Percentiles rank a stretch among this genome's conserved stretches.
Evolutionary conservation across 768 basidiomycete species (phyloP).

Genomic region (Podaxis sp.): DNA sequence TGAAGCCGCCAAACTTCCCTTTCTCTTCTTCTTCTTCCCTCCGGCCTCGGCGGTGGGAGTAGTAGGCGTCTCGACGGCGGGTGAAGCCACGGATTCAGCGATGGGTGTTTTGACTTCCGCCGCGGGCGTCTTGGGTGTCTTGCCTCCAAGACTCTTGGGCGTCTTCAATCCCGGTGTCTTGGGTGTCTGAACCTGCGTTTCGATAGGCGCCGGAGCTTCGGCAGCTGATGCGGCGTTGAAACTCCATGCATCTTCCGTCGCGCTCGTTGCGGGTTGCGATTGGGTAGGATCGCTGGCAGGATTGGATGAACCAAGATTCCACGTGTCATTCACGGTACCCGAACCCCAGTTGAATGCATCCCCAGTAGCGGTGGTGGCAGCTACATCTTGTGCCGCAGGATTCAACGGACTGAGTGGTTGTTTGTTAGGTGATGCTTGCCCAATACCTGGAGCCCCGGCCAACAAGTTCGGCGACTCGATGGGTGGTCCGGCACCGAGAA

Average conservation of each 20-base stretch:
- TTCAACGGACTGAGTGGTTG: slow-evolving; percentile 28
- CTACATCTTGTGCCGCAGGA: slow-evolving; percentile 22
- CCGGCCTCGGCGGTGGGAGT: slow-evolving; percentile 6
- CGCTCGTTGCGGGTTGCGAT: neutral
- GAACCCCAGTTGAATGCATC: slow-evolving; percentile 9
- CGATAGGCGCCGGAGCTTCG: slow-evolving; percentile 7
- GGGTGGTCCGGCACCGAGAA: slow-evolving; percentile 1
- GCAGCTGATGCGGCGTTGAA: slow-evolving; percentile 3
- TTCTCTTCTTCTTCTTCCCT: slow-evolving; percentile 24
- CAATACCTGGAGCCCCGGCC: slow-evolving; percentile 19
- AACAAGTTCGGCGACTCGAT: slow-evolving; percentile 1
- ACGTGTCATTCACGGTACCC: slow-evolving; percentile 4
- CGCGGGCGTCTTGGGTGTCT: slow-evolving; percentile 7
- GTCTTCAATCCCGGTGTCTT: slow-evolving; percentile 10
- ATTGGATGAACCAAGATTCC: slow-evolving; percentile 1
- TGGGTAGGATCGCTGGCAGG: neutral
- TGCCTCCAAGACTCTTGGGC: neutral
- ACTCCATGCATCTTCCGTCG: neutral
- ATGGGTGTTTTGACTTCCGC: neutral
- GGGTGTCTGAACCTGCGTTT: neutral
- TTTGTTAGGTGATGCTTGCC: slow-evolving; percentile 17
- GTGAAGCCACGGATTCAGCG: slow-evolving; percentile 2
- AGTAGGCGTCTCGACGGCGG: slow-evolving; percentile 13
- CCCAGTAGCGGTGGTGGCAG: slow-evolving; percentile 13
- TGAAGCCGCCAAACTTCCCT: slow-evolving; percentile 14